Base-by-base conservation (phyloP, 176 grass and related monocot species). In the Triticum urartu region DNA sequence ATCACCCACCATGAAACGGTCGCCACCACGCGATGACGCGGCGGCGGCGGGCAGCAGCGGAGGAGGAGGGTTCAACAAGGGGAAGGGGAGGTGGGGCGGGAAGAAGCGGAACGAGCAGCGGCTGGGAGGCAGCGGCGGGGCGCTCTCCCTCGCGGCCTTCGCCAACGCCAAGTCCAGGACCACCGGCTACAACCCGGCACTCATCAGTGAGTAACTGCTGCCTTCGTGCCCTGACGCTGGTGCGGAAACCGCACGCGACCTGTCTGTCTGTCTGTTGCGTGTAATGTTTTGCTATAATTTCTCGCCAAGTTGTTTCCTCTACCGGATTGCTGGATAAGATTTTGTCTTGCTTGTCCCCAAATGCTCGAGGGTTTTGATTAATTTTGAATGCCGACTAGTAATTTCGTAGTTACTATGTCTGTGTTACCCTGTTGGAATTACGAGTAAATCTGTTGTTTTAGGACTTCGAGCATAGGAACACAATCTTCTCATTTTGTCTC, bases 71-170 rank as follows among this genome's bases (percentile, higher is more conserved):
- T 61, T 48, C 38, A 77, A 79, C 35, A 86, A 84, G 63, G 88
- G 88, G 20, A 91, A 78, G 68, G 78, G 76, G 60, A 72, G 68
- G 64, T 92, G 93, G 91, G 86, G 78, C 40, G 79, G 75, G 18
- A 84, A 88, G 81, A 59, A 45, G 63, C 94, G 91, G 86, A 95
- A 93, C 77, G 88, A 90, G 85, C 86, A 87, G 88, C 79, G 97
- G 66, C 67, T 98, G 42, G 97, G 93, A 52, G 92, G 92, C 65
- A 87, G 90, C 64, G 90, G 88, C 43, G 92, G 90, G n/a, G 91
- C 85, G 8, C 94, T 99, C 67, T 96, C 94, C 64, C 92, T 99
- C 15, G 90, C 91, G 36, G 94, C 94, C 43, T 99, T 99, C 58
- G 79, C 94, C 68, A 93, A 89, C 68, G 89, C 91, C 65, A 99